These are phyloP conservation scores for Stylosanthes scabra DNA, from an alignment of 331 rosid species.

Conservation along the genomic window DNA sequence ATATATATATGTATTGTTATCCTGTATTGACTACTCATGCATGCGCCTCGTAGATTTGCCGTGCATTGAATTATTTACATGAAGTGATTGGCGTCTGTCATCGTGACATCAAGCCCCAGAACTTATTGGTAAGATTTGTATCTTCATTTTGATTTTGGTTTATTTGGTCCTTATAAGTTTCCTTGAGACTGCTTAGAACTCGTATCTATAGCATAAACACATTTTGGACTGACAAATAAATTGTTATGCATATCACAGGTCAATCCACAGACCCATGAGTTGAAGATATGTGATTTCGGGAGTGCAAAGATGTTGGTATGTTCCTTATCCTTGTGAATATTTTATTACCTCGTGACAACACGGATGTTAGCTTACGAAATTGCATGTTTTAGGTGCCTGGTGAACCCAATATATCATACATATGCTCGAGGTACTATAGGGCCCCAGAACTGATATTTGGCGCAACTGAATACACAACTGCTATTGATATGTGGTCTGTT, in stretches of 20 bases:
- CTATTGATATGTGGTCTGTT: slow-evolving; percentile 95
- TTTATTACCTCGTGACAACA: background rate
- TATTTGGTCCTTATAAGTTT: background rate
- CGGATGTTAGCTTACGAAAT: slow-evolving; percentile 26
- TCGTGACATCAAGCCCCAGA: slow-evolving; percentile 96
- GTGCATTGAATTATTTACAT: slow-evolving; percentile 81
- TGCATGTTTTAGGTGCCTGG: slow-evolving; percentile 74
- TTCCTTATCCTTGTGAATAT: slow-evolving; percentile 23
- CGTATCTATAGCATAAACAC: background rate
- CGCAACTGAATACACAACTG: slow-evolving; percentile 91
- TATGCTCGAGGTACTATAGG: slow-evolving; percentile 89
- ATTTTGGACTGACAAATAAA: background rate
- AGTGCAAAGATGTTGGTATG: slow-evolving; percentile 95
- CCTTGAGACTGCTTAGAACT: too few relatives aligned
- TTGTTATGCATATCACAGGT: slow-evolving; percentile 58
- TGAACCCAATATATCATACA: slow-evolving; percentile 93
- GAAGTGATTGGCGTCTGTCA: slow-evolving; percentile 86
- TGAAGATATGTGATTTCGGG: slow-evolving; percentile 92
- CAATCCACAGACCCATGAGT: slow-evolving; percentile 84
- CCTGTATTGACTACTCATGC: slow-evolving; percentile 17
- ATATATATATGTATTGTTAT: background rate
- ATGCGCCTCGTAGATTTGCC: slow-evolving; percentile 73
- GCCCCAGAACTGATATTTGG: slow-evolving; percentile 98
- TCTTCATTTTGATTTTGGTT: background rate
- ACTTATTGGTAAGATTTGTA: slow-evolving; percentile 66